Evolutionary conservation across 768 basidiomycete species (phyloP).

Genomic region (Tricholoma bakamatsutake): DNA sequence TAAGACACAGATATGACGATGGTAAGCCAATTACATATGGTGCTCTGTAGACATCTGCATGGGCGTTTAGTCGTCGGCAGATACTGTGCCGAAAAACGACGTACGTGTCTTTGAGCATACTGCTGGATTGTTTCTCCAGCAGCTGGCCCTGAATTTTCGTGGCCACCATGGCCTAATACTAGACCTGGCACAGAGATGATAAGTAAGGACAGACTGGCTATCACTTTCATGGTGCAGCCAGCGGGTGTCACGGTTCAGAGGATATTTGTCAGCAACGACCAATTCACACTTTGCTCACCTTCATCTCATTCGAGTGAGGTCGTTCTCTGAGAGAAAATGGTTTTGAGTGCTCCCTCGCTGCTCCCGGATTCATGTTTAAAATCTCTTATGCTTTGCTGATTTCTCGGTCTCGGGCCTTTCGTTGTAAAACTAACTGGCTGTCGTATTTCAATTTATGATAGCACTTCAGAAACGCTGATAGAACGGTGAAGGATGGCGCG

Average conservation of each 20-base stretch:
- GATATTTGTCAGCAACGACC: background rate
- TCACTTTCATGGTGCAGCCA: constrained; percentile 39
- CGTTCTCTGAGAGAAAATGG: too few relatives aligned
- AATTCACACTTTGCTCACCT: too few relatives aligned
- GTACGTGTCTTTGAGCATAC: constrained; percentile 89
- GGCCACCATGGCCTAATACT: constrained; percentile 52
- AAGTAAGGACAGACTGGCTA: constrained; percentile 37
- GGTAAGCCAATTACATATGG: constrained; percentile 54
- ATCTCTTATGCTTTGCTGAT: too few relatives aligned
- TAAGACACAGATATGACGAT: background rate
- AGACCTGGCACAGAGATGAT: constrained; percentile 24
- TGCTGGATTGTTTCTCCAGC: constrained; percentile 63
- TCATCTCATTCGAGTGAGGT: too few relatives aligned
- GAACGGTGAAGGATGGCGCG: too few relatives aligned
- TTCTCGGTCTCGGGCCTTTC: too few relatives aligned
- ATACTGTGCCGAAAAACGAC: constrained; percentile 25
- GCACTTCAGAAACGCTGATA: too few relatives aligned
- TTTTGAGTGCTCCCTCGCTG: too few relatives aligned
- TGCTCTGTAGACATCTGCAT: constrained; percentile 84
- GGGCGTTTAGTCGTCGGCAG: constrained; percentile 11
- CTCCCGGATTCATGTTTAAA: too few relatives aligned
- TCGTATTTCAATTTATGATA: too few relatives aligned
- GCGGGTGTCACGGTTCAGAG: background rate
- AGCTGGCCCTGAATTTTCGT: constrained; percentile 42
- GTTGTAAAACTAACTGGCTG: too few relatives aligned